phyloP scores from a whole-genome alignment of 495 filamentous ascomycete species.

The Melanomma pulvis-pyrius region DNA sequence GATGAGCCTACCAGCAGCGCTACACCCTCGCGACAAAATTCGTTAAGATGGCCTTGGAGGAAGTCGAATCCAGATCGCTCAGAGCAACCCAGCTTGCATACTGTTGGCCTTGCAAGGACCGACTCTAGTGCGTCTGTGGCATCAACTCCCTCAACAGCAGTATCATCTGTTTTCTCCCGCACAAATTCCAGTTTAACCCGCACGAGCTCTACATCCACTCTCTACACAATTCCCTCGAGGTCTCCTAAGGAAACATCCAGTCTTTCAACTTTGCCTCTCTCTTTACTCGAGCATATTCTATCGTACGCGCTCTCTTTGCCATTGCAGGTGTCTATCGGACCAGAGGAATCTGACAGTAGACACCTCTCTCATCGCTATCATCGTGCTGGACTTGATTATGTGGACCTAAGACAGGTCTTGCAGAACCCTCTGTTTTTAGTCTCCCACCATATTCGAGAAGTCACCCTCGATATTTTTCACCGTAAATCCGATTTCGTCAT shows the following conservation, averaged over 20 bases:
- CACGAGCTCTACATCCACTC: background rate
- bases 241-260: background rate
- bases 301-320: constrained; percentile 22
- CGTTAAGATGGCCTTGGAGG: constrained; percentile 21
- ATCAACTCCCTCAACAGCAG: constrained; percentile 8
- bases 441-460: constrained; percentile 13
- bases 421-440: constrained; percentile 27
- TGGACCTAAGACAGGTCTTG: constrained; percentile 16
- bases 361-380: constrained; percentile 25
- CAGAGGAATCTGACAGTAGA: background rate
- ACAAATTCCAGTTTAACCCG: background rate
- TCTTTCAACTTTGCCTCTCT: constrained; percentile 8
- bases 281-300: constrained; percentile 26
- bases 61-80: background rate
- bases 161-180: constrained; percentile 12
- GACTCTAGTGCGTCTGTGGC: constrained; percentile 12
- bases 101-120: constrained; percentile 7
- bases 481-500: constrained; percentile 22
- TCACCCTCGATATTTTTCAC: constrained; percentile 22
- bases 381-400: constrained; percentile 20
- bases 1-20: background rate
- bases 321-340: constrained; percentile 16
- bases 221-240: background rate
- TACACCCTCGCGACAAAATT: constrained; percentile 2
- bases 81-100: background rate